Conservation (phyloP, 371 early-diverging fungal genomes). For the Apophysomyces ossiformis region DNA sequence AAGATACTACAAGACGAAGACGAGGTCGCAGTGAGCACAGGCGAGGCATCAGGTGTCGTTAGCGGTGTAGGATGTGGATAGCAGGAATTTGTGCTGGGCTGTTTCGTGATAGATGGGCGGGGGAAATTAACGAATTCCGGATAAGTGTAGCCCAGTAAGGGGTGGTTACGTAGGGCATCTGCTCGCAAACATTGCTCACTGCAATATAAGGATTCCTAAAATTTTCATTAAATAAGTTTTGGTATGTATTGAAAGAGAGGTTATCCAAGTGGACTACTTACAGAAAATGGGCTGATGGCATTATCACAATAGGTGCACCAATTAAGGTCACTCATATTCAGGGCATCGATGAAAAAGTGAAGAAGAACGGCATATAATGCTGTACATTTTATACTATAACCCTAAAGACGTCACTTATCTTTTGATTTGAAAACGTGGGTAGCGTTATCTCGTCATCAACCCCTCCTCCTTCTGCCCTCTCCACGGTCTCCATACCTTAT, state of each 20-base stretch:
- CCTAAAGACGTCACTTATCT: conserved; percentile 11
- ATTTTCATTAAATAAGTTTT: background rate
- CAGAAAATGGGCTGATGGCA: conserved; percentile 30
- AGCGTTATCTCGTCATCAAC: conserved; percentile 10
- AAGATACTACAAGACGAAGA: conserved; percentile 7
- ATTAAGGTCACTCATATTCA: conserved; percentile 27
- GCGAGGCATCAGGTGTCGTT: conserved; percentile 3
- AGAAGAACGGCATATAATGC: background rate
- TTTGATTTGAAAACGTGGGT: conserved; percentile 2
- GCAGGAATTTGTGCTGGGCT: background rate
- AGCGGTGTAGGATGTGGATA: background rate
- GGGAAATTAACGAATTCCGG: conserved; percentile 36
- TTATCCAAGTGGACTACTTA: conserved; percentile 8
- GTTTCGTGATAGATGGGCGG: conserved; percentile 17
- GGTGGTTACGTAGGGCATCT: conserved; percentile 35
- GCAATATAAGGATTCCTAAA: conserved; percentile 37
- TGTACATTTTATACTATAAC: background rate
- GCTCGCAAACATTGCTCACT: conserved; percentile 30
- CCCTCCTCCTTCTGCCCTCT: background rate
- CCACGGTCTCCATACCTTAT: conserved; percentile 8
- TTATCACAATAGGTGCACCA: conserved; percentile 33
- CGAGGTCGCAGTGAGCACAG: background rate
- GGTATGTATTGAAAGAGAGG: background rate
- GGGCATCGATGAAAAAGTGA: conserved; percentile 10
- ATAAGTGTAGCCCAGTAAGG: conserved; percentile 31